phyloP scores from a whole-genome alignment of 768 basidiomycete species.

The Lyophyllum decastes region DNA sequence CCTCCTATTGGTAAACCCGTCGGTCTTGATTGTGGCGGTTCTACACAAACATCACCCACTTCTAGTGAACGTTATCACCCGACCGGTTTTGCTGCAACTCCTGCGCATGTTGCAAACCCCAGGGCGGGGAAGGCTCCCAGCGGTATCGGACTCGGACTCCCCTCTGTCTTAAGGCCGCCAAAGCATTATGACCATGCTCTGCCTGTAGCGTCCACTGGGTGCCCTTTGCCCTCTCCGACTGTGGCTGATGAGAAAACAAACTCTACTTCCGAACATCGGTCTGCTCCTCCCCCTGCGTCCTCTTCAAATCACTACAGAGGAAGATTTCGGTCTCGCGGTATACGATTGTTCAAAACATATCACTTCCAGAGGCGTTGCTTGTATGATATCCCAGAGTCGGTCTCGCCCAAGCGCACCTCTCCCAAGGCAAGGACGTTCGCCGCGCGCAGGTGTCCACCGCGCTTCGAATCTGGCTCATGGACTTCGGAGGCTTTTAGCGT shows the following conservation, averaged over 20 bases:
- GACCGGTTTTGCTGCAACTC: neutral
- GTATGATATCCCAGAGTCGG: slow-evolving; percentile 16
- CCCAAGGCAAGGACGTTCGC: neutral
- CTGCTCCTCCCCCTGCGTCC: neutral
- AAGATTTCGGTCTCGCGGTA: slow-evolving; percentile 2
- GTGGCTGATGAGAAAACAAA: neutral
- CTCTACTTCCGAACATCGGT: neutral
- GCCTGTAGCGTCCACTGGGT: neutral
- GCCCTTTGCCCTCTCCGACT: neutral
- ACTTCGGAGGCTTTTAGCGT: neutral
- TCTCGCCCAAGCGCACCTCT: slow-evolving; percentile 7
- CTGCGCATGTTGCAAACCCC: neutral
- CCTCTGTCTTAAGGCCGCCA: neutral
- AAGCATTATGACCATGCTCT: neutral
- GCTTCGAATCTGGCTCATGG: neutral
- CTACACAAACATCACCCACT: neutral
- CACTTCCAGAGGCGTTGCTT: slow-evolving; percentile 4
- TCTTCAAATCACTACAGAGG: neutral
- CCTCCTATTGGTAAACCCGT: too few species aligned
- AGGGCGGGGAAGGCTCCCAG: slow-evolving; percentile 4
- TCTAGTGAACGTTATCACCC: neutral
- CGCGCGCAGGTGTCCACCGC: neutral
- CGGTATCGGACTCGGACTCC: slow-evolving; percentile 15
- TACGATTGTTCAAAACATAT: slow-evolving; percentile 7
- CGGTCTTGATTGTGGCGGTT: neutral